A percentile compares a stretch with the other conserved stretches of the same genome.
Conservation (phyloP, 179 eudicot species). For the Vitellaria paradoxa region DNA sequence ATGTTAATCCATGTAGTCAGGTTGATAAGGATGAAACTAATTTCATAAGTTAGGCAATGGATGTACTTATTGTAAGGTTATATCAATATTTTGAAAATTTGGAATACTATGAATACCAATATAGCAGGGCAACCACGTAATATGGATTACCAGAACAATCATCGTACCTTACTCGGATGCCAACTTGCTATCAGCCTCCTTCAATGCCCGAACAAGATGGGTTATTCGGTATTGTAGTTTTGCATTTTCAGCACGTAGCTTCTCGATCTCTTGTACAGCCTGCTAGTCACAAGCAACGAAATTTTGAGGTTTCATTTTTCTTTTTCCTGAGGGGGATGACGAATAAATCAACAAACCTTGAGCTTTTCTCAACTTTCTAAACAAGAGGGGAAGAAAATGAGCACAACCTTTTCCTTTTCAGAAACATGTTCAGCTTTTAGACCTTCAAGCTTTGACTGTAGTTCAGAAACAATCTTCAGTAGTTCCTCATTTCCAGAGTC, state of each 20-base stretch:
- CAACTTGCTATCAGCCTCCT: conserved; percentile 31
- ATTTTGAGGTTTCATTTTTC: neutral
- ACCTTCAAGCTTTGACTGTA: conserved; percentile 29
- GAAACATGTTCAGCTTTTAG: conserved; percentile 26
- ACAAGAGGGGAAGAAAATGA: neutral
- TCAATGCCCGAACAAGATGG: conserved; percentile 44
- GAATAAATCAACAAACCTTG: neutral
- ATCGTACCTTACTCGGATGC: conserved; percentile 25
- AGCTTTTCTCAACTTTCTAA: neutral
- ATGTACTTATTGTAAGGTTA: neutral
- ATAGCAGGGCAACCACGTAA: neutral
- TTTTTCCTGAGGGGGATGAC: too few relatives aligned
- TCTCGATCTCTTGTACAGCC: conserved; percentile 31
- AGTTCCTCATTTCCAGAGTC: conserved; percentile 38
- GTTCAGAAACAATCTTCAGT: conserved; percentile 26
- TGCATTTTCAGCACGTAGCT: conserved; percentile 34
- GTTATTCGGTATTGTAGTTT: conserved; percentile 40
- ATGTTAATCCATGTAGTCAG: neutral
- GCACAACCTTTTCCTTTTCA: conserved; percentile 36
- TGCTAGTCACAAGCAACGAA: conserved; percentile 5
- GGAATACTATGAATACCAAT: neutral
- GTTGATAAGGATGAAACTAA: neutral
- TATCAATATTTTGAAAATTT: neutral
- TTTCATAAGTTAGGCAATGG: neutral
- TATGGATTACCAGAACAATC: neutral